Base-by-base conservation (phyloP, 164 flowering plant genomes). In the Magnolia sinica region DNA sequence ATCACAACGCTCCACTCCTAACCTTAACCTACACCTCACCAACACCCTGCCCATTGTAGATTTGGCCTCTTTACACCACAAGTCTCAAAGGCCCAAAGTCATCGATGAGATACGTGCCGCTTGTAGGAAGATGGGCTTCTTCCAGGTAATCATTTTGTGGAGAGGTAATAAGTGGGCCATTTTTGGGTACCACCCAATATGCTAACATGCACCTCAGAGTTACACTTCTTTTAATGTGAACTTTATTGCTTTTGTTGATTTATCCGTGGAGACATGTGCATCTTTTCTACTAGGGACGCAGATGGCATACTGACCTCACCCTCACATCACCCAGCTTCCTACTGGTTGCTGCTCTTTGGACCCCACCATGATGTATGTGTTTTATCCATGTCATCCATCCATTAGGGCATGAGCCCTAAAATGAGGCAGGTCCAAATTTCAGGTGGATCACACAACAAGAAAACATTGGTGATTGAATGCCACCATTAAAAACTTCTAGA, bases 71-170 rank as follows among this genome's bases (percentile, higher is more conserved):
- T 20, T 84, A 7, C 75, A 79, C 50, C 8, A 84, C 31, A 81
- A 80, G 59, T 31, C 81, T 69, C 76, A 50, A 18, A 65, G 81
- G 64, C 23, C 82, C 68, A 78, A 49, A 11, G 45, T 76, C 1
- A 59, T 85, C 13, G 67, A 81, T 4, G 74, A 87, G 64, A 72
- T 87, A 23, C 75, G 73, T 13, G 27, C 19, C 18, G 91, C 89
- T 68, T 85, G 88, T 77, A 82, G 76, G 70, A 77, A 87, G 31
- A 18, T 80, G 7, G 89, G 89, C 2, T 79, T 81, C 74, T 86
- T 86, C 69, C 87, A 83, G 88, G 90, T 84, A 83, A 23, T 29
- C 10, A 52, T 19, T 61, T 63, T 73, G 11, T 6, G 37, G 4
- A 37, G 0, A 37, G 45, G 45, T 37, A 37, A 0, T 4, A 37